These are phyloP conservation scores for Sequoiadendron giganteum DNA, from an alignment of 75 land plant species.

Conservation along the genomic window DNA sequence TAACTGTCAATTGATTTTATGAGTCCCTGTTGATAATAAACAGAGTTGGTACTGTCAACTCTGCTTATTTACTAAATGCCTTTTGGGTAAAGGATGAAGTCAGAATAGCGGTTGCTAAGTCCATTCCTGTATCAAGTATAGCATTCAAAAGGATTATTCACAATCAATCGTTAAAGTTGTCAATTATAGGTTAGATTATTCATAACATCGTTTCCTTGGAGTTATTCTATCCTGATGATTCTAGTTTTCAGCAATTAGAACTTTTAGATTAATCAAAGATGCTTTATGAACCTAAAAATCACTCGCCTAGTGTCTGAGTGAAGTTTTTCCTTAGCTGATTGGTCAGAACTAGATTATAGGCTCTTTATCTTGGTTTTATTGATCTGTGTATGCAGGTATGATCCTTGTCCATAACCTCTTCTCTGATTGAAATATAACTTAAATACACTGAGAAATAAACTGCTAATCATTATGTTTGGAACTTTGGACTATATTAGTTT, in stretches of 20 bases:
- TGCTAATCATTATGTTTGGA: neutral
- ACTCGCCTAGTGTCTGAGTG: neutral
- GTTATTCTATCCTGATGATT: neutral
- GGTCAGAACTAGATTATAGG: neutral
- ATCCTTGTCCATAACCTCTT: neutral
- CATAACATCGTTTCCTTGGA: neutral
- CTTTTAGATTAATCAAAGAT: neutral
- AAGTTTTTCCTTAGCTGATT: neutral
- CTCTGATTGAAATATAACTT: neutral
- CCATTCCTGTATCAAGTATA: neutral
- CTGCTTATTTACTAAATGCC: neutral
- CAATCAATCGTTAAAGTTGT: neutral
- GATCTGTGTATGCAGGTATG: neutral
- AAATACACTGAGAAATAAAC: neutral
- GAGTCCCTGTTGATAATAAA: neutral
- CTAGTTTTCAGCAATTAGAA: neutral
- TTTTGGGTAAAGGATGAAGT: neutral
- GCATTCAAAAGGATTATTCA: neutral
- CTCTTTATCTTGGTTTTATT: neutral
- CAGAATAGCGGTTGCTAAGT: neutral
- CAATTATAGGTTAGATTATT: neutral
- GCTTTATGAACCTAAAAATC: neutral
- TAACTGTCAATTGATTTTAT: neutral
- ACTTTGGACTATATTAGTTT: neutral
- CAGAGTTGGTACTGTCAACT: neutral